Percentiles rank a stretch among this genome's conserved stretches.
These are phyloP conservation scores for Dictyostelium capitatum DNA, from an alignment of 78 protist genomes.

Conservation along the genomic window DNA sequence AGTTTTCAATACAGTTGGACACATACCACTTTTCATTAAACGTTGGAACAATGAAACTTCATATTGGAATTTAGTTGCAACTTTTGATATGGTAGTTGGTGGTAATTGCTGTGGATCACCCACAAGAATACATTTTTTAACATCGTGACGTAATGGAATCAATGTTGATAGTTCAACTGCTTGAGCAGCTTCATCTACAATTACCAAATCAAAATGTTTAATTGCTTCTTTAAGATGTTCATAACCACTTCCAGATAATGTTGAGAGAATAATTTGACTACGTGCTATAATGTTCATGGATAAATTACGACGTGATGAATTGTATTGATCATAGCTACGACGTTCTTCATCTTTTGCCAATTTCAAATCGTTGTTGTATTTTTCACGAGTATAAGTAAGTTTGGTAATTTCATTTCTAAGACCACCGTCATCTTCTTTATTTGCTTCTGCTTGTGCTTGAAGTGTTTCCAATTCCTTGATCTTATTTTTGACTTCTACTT, in stretches of 20 bases:
- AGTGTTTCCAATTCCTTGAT: background rate
- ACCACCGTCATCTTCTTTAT: background rate
- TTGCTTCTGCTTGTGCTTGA: background rate
- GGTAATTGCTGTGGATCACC: constrained; percentile 94
- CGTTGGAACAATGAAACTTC: constrained; percentile 79
- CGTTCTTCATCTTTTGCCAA: constrained; percentile 29
- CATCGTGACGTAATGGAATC: constrained; percentile 79
- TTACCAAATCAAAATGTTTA: constrained; percentile 79
- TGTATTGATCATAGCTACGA: background rate
- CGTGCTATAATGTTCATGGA: constrained; percentile 2
- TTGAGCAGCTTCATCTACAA: constrained; percentile 94
- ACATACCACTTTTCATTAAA: background rate
- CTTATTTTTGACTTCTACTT: background rate
- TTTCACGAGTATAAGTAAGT: background rate
- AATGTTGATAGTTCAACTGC: constrained; percentile 86
- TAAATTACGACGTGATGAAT: background rate
- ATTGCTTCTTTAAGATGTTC: constrained; percentile 4
- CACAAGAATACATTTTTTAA: constrained; percentile 85
- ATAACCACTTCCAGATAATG: constrained; percentile 82
- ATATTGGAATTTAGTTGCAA: constrained; percentile 47
- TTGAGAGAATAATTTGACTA: constrained; percentile 68
- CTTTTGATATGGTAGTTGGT: constrained; percentile 82
- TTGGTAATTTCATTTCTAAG: background rate
- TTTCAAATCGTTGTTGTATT: background rate
- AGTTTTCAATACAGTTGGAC: constrained; percentile 47